Conservation (phyloP, 352 stramenopile species). For the Globisporangium recalcitrans region DNA sequence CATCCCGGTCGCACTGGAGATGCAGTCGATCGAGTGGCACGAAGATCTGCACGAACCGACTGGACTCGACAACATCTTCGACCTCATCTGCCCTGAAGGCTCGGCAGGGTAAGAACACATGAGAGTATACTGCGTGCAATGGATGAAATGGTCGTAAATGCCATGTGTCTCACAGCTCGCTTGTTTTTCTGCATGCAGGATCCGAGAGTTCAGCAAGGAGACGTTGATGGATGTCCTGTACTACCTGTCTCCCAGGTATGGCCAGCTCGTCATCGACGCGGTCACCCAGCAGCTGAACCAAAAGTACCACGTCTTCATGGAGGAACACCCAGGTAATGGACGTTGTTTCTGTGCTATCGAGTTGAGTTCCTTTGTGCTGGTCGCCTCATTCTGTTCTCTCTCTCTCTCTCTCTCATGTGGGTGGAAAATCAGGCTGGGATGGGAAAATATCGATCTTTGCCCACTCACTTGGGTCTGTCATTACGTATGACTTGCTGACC, state of each 20-base stretch:
- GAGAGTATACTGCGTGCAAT: background rate
- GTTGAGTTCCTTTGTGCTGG: background rate
- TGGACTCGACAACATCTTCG: conserved; percentile 79
- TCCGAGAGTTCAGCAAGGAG: conserved; percentile 92
- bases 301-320: conserved; percentile 89
- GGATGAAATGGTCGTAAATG: background rate
- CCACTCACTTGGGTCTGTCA: conserved; percentile 88
- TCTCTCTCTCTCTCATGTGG: too few species aligned
- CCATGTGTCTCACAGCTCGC: background rate
- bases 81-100: conserved; percentile 77
- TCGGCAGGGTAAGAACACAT: conserved; percentile 40
- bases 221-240: conserved; percentile 93
- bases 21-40: conserved; percentile 90
- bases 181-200: conserved; percentile 27
- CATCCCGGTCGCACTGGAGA: conserved; percentile 77
- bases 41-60: conserved; percentile 85
- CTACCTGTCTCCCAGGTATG: conserved; percentile 88
- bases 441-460: conserved; percentile 88
- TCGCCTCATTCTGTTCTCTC: background rate
- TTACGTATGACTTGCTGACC: conserved; percentile 90
- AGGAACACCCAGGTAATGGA: conserved; percentile 63
- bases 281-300: conserved; percentile 86
- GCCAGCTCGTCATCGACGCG: conserved; percentile 89
- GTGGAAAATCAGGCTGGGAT: conserved; percentile 49
- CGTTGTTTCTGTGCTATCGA: background rate